Conservation (phyloP, 164 flowering plant species). For the Cinnamomum chago region DNA sequence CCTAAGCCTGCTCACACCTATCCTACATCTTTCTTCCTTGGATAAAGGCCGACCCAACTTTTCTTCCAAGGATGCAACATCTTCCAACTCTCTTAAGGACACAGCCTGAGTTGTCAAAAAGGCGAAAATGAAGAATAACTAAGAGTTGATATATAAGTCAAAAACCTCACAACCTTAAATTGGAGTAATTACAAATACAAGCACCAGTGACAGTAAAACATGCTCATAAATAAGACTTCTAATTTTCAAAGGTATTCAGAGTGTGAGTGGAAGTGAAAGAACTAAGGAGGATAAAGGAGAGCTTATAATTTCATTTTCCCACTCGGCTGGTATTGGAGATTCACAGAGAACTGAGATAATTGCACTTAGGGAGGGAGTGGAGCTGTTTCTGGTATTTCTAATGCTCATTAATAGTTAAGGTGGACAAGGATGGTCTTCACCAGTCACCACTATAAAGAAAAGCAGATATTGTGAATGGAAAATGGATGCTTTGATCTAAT, state of each 20-base stretch:
- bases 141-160: not conserved
- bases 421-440: too few species aligned
- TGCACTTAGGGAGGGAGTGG: too few species aligned
- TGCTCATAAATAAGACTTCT: not conserved
- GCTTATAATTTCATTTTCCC: too few species aligned
- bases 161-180: not conserved
- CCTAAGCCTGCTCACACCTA: conserved; percentile 88
- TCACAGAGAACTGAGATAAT: too few species aligned
- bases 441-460: too few species aligned
- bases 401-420: too few species aligned
- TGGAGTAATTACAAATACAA: not conserved
- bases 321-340: too few species aligned
- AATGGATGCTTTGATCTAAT: too few species aligned
- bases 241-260: not conserved
- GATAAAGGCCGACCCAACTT: conserved; percentile 76
- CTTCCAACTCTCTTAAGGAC: conserved; percentile 76
- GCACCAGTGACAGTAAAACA: not conserved
- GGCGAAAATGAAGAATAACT: not conserved
- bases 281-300: too few species aligned
- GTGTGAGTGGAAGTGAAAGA: too few species aligned
- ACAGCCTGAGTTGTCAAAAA: conserved; percentile 47
- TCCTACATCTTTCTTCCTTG: conserved; percentile 77
- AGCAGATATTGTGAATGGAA: too few species aligned
- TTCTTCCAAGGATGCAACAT: conserved; percentile 69
- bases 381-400: too few species aligned